Base-by-base conservation (phyloP, 202 grass and related monocot genomes). In the Eragrostis tef region DNA sequence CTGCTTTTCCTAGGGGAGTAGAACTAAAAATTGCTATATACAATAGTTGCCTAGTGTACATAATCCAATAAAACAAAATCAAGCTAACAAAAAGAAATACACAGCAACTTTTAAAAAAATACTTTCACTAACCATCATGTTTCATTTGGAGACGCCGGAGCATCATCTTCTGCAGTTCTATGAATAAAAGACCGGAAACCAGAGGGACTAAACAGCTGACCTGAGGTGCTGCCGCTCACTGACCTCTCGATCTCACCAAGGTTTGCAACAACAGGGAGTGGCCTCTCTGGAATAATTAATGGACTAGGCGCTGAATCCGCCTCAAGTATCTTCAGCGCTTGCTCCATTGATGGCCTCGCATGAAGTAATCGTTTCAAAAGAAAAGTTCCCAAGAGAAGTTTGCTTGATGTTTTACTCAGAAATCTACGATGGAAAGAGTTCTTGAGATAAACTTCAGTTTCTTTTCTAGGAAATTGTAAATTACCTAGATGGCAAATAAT, bases 321-420 rank as follows among this genome's bases (percentile, higher is more conserved):
- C 79, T 99, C 96, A 21, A 99, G 72, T 64, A 99, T 96, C 87
- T 96, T 95, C 63, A 96, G 72, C 14, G 86, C 85, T 82, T 99
- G 96, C 68, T 99, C 93, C 96, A 99, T 99, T 49, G 93, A 88
- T 25, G 93, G 96, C 46, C 96, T 89, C 8, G 93, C 96, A 26
- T 99, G 90, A 51, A 96, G 83, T 39, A 39, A 39, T 39, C 2
- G 2, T 22, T n/a, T 54, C 8, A 42, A 27, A 80, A 42, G 36
- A 57, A 74, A 85, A 65, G 21, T 19, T 2, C 57, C 19, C 27
- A 15, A 16, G 44, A 63, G 10, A 31, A 66, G 62, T 65, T 17
- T 3, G 9, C 20, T 64, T 20, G 12, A 17, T 21, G 4, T 66
- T 24, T 67, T 65, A 17, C 5, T 4, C 8, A 31, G 15, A 41